Conservation (phyloP, 2,329 filamentous ascomycete genomes). For the Botrytis cinerea region DNA sequence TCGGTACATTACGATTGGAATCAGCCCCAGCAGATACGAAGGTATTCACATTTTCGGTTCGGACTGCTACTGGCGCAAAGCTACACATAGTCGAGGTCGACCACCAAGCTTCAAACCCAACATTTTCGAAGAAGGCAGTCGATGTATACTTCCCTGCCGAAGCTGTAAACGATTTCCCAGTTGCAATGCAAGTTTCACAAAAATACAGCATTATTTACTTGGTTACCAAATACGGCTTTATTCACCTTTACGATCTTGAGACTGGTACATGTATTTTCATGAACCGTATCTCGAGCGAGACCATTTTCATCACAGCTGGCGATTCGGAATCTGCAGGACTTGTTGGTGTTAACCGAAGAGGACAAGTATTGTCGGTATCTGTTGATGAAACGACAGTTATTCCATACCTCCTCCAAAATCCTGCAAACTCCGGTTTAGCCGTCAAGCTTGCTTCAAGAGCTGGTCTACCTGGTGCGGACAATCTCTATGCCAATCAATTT, state of each 20-base stretch:
- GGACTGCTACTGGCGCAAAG: constrained; percentile 86
- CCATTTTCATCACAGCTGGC: constrained; percentile 90
- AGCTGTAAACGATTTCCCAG: constrained; percentile 94
- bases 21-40: constrained; percentile 89
- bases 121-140: constrained; percentile 92
- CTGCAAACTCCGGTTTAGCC: constrained; percentile 87
- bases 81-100: constrained; percentile 98
- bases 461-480: constrained; percentile 89
- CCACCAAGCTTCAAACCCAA: constrained; percentile 83
- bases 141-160: constrained; percentile 98
- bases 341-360: constrained; percentile 94
- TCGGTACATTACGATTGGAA: constrained; percentile 85
- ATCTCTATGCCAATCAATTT: constrained; percentile 90
- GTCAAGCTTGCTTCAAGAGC: constrained; percentile 96
- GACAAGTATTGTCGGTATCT: constrained; percentile 91
- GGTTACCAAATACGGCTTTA: constrained; percentile 98
- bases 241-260: constrained; percentile 97
- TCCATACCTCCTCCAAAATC: constrained; percentile 93
- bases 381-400: constrained; percentile 91
- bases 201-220: constrained; percentile 97
- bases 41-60: constrained; percentile 94
- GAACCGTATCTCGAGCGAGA: constrained; percentile 99
- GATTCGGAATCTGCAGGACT: constrained; percentile 86
- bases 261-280: constrained; percentile 96
- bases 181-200: constrained; percentile 94